A percentile compares a stretch with the other conserved stretches of the same genome.
Evolutionary conservation across 129 eudicot genomes (phyloP).

Genomic region (Tanacetum coccineum): DNA sequence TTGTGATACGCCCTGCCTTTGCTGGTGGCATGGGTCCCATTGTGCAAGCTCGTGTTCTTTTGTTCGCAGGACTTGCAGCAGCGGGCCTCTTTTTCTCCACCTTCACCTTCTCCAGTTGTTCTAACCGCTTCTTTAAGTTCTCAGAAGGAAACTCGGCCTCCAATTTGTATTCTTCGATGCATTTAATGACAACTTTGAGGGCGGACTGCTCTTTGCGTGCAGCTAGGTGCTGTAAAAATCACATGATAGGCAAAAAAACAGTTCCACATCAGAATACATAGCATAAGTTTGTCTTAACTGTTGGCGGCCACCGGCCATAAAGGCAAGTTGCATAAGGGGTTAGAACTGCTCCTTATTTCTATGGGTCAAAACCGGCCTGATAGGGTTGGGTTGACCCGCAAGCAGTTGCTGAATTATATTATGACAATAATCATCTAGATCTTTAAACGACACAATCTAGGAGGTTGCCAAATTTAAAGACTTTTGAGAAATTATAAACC

Average conservation of each 20-base stretch:
- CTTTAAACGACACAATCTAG: too few species aligned
- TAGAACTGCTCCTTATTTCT: too few species aligned
- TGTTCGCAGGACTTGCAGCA: slow-evolving; percentile 72
- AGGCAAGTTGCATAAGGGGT: too few species aligned
- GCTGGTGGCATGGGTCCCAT: slow-evolving; percentile 99
- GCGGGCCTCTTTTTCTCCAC: slow-evolving; percentile 80
- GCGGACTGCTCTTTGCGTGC: slow-evolving; percentile 98
- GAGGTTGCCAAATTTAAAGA: too few species aligned
- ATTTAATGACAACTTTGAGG: slow-evolving; percentile 76
- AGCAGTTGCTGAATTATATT: too few species aligned
- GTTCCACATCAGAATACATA: not conserved
- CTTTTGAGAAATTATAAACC: too few species aligned
- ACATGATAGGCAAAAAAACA: not conserved
- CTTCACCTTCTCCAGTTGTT: slow-evolving; percentile 88
- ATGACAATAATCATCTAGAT: too few species aligned
- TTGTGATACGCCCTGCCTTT: slow-evolving; percentile 94
- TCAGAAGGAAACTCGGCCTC: slow-evolving; percentile 84
- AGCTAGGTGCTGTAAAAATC: slow-evolving; percentile 60
- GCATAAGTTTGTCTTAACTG: too few species aligned
- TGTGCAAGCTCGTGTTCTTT: slow-evolving; percentile 76
- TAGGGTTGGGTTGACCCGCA: too few species aligned
- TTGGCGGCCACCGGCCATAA: too few species aligned
- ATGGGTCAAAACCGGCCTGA: too few species aligned
- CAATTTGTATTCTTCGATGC: slow-evolving; percentile 96
- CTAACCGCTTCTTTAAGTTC: slow-evolving; percentile 79